These are phyloP conservation scores for Perkinsus marinus DNA, from an alignment of 169 alveolate genomes.

Conservation along the genomic window DNA sequence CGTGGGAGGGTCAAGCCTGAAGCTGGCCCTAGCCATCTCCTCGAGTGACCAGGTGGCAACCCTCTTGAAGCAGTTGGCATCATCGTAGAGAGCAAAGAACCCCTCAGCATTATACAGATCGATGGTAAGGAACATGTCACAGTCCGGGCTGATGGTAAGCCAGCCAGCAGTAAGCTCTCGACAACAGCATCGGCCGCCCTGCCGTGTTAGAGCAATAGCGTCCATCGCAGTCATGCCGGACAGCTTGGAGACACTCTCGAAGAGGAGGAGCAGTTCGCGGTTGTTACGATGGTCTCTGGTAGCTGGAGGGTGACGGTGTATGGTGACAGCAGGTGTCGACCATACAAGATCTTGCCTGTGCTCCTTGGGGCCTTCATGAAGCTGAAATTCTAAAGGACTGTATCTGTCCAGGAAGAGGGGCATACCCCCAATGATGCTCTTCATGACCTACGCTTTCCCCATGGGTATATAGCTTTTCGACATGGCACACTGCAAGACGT, in stretches of 20 bases:
- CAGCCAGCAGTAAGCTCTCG: not conserved
- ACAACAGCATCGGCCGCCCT: not conserved
- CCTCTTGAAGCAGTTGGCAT: not conserved
- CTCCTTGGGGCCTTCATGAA: not conserved
- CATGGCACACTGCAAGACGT: not conserved
- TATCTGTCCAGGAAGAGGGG: not conserved
- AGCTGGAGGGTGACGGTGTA: not conserved
- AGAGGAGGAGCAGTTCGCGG: not conserved
- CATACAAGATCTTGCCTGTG: not conserved
- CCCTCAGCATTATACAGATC: not conserved
- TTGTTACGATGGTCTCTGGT: not conserved
- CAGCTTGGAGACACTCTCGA: not conserved
- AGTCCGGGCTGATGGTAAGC: not conserved
- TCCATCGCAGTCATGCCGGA: not conserved
- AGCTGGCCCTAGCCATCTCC: not conserved
- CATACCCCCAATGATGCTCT: too few species aligned
- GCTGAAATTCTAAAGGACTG: not conserved
- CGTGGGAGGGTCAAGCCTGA: not conserved
- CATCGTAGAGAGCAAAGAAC: not conserved
- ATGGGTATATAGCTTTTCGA: not conserved
- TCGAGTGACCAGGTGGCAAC: not conserved
- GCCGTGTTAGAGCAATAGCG: not conserved
- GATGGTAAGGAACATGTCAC: not conserved
- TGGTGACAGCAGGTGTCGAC: not conserved
- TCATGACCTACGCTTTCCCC: not conserved